A percentile compares a stretch with the other conserved stretches of the same genome.
Conservation (phyloP, 495 filamentous ascomycete genomes). For the Tuber borchii region DNA sequence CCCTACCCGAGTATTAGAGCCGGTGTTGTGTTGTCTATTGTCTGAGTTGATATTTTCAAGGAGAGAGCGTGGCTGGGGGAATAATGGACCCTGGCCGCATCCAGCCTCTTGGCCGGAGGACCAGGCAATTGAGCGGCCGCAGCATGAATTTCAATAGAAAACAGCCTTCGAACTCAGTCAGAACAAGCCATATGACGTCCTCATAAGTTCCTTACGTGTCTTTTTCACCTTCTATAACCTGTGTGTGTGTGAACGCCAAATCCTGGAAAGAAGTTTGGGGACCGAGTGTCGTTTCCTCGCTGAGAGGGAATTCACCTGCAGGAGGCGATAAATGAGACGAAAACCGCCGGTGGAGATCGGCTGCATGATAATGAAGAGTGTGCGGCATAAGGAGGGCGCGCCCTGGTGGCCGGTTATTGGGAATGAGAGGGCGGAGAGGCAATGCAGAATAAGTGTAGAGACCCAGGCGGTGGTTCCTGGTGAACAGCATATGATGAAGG, state of each 20-base stretch:
- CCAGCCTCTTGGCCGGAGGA: slow-evolving; percentile 78
- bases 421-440: slow-evolving; percentile 78
- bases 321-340: slow-evolving; percentile 72
- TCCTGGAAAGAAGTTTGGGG: slow-evolving; percentile 81
- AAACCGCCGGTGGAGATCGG: slow-evolving; percentile 82
- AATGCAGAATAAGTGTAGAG: slow-evolving; percentile 85
- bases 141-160: slow-evolving; percentile 91
- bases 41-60: too few species aligned
- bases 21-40: too few species aligned
- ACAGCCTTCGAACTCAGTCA: slow-evolving; percentile 91
- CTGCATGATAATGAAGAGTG: slow-evolving; percentile 87
- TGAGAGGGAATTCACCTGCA: slow-evolving; percentile 80
- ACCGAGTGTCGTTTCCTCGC: slow-evolving; percentile 93
- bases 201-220: slow-evolving; percentile 73
- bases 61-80: too few species aligned
- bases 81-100: slow-evolving; percentile 82
- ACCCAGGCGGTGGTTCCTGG: slow-evolving; percentile 76
- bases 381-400: slow-evolving; percentile 92
- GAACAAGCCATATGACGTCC: slow-evolving; percentile 77
- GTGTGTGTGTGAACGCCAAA: slow-evolving; percentile 75
- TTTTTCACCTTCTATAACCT: slow-evolving; percentile 87
- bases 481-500: slow-evolving; percentile 73
- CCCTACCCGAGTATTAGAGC: too few species aligned
- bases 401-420: slow-evolving; percentile 89
- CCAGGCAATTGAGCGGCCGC: slow-evolving; percentile 77